These are phyloP conservation scores for Cardamine resedifolia DNA, from an alignment of 345 rosid species.

Conservation along the genomic window DNA sequence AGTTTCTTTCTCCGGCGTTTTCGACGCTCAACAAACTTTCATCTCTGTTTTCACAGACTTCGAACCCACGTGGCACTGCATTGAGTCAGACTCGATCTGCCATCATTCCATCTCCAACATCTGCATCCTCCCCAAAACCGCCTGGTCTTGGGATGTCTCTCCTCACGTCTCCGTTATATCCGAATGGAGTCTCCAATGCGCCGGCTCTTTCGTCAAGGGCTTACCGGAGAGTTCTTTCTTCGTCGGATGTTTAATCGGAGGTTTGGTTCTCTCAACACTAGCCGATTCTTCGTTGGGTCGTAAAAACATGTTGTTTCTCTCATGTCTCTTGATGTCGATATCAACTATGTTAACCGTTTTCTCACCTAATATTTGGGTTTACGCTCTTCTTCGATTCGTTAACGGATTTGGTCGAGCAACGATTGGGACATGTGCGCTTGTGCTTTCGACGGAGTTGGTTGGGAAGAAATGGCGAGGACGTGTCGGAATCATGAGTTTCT, in stretches of 20 bases:
- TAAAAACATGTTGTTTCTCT: slow-evolving; percentile 50
- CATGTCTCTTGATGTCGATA: slow-evolving; percentile 48
- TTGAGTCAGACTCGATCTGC: slow-evolving; percentile 19
- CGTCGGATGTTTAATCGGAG: slow-evolving; percentile 59
- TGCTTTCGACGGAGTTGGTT: slow-evolving; percentile 48
- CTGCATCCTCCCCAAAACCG: slow-evolving; percentile 43
- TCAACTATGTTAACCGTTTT: slow-evolving; percentile 42
- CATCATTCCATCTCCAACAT: slow-evolving; percentile 33
- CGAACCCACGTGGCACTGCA: slow-evolving; percentile 59
- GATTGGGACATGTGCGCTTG: slow-evolving; percentile 51
- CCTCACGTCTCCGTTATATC: slow-evolving; percentile 46
- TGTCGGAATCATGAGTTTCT: slow-evolving; percentile 46
- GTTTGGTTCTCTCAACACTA: slow-evolving; percentile 46
- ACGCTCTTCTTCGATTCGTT: slow-evolving; percentile 43
- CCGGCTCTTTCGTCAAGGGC: slow-evolving; percentile 46
- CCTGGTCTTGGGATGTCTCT: slow-evolving; percentile 55
- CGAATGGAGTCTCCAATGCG: slow-evolving; percentile 56
- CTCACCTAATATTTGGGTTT: slow-evolving; percentile 49
- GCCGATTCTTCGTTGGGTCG: slow-evolving; percentile 66
- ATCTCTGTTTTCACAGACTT: slow-evolving; percentile 60
- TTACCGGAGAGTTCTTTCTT: slow-evolving; percentile 65
- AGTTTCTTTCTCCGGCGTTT: slow-evolving; percentile 53
- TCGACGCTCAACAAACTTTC: slow-evolving; percentile 72
- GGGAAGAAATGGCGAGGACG: slow-evolving; percentile 53
- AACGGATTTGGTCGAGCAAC: slow-evolving; percentile 54